Evolutionary conservation across 768 basidiomycete genomes (phyloP).

Genomic region (Psilocybe subaeruginosa): DNA sequence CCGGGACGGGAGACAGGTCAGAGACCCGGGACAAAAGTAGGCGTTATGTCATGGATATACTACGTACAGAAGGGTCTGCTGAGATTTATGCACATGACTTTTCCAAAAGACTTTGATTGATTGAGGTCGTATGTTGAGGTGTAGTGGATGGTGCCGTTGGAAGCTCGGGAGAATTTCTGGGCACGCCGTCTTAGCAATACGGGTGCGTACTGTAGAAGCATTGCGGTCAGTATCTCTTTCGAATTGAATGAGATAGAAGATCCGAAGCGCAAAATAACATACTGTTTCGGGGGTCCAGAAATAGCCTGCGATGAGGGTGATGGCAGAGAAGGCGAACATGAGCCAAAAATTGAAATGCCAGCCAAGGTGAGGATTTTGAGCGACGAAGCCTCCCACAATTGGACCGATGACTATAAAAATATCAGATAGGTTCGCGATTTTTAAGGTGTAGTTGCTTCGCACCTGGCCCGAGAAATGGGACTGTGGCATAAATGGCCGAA

Average conservation of each 20-base stretch:
- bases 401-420: conserved; percentile 56
- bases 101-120: conserved; percentile 42
- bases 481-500: conserved; percentile 59
- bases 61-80: conserved; percentile 56
- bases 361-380: conserved; percentile 45
- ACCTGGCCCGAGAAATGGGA: conserved; percentile 63
- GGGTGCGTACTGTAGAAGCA: conserved; percentile 52
- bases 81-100: conserved; percentile 51
- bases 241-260: neutral
- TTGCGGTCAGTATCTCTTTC: neutral
- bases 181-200: conserved; percentile 61
- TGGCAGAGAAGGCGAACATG: conserved; percentile 54
- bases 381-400: conserved; percentile 68
- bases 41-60: neutral
- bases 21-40: conserved; percentile 5
- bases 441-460: conserved; percentile 7
- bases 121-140: conserved; percentile 52
- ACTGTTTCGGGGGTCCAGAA: conserved; percentile 63
- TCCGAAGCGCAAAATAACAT: neutral
- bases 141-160: conserved; percentile 44
- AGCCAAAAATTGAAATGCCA: conserved; percentile 74
- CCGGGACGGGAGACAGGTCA: neutral
- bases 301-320: conserved; percentile 48
- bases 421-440: neutral
- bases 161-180: conserved; percentile 39